A percentile compares a stretch with the other conserved stretches of the same genome.
Evolutionary conservation across 208 protist species (phyloP).

Genomic region (Borovskyia barvae): DNA sequence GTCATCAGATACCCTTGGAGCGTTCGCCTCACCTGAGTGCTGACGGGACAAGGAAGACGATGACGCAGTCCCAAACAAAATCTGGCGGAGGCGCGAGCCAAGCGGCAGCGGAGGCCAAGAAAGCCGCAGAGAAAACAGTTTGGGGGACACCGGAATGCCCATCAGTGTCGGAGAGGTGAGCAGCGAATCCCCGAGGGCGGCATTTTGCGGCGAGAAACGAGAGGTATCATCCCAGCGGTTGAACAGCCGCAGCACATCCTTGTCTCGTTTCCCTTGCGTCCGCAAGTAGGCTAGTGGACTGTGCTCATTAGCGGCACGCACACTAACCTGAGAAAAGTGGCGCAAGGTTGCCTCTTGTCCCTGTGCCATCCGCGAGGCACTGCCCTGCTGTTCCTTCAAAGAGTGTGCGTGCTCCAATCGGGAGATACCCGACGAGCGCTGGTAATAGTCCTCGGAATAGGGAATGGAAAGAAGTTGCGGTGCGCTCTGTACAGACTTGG

Average conservation of each 20-base stretch:
- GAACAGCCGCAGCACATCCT: conserved; percentile 45
- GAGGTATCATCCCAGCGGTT: conserved; percentile 7
- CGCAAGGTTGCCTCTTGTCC: conserved; percentile 37
- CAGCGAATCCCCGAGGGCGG: not conserved
- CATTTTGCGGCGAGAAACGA: not conserved
- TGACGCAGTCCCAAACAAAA: conserved; percentile 11
- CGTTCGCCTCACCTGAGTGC: too few species aligned
- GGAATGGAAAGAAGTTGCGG: too few species aligned
- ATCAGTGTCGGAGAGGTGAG: too few species aligned
- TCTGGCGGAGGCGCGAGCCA: not conserved
- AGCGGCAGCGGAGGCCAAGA: not conserved
- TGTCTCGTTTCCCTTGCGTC: conserved; percentile 40
- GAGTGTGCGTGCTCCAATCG: not conserved
- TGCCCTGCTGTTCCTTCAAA: not conserved
- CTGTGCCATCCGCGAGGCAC: conserved; percentile 10
- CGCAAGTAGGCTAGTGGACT: conserved; percentile 53
- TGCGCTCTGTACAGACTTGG: too few species aligned
- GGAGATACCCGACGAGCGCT: too few species aligned
- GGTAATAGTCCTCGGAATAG: too few species aligned
- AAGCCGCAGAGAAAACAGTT: not conserved
- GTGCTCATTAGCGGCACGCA: conserved; percentile 33
- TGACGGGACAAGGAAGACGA: too few species aligned
- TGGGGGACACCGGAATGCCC: conserved; percentile 2
- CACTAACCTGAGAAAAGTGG: conserved; percentile 58
- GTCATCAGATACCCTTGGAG: too few species aligned